phyloP scores from a whole-genome alignment of 1,284 basidiomycete genomes.

The Heterobasidion parviporum region DNA sequence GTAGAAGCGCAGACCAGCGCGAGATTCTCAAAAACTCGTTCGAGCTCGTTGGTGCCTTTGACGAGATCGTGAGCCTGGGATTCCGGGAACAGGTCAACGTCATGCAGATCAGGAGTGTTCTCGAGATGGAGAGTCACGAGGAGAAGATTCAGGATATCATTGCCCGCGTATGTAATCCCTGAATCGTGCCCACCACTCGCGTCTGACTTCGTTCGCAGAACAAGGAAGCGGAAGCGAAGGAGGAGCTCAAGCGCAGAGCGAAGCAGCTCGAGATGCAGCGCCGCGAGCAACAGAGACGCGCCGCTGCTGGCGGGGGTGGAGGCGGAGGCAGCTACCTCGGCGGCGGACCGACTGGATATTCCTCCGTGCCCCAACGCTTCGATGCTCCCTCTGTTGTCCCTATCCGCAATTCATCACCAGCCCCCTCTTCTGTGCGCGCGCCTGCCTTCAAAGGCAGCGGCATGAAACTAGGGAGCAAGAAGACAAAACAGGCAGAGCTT shows the following conservation, averaged over 20 bases:
- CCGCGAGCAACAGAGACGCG: constrained; percentile 80
- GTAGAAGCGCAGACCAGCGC: constrained; percentile 80
- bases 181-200: not conserved
- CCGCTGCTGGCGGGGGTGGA: constrained; percentile 37
- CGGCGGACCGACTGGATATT: constrained; percentile 59
- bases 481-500: constrained; percentile 80
- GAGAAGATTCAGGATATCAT: constrained; percentile 99
- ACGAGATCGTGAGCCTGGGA: constrained; percentile 93
- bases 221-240: constrained; percentile 99
- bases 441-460: constrained; percentile 92
- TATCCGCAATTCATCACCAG: constrained; percentile 41
- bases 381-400: constrained; percentile 44
- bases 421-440: constrained; percentile 41
- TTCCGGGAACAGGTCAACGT: constrained; percentile 93
- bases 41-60: constrained; percentile 92
- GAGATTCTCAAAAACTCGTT: constrained; percentile 92
- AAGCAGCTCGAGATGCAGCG: constrained; percentile 99
- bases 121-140: constrained; percentile 99
- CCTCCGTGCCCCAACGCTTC: constrained; percentile 57
- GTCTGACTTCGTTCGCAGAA: constrained; percentile 48
- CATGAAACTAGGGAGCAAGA: constrained; percentile 97
- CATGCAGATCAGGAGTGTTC: constrained; percentile 83
- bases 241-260: constrained; percentile 96
- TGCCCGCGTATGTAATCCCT: constrained; percentile 52
- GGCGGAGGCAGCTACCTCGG: constrained; percentile 48